A percentile compares a stretch with the other conserved stretches of the same genome.
These are phyloP conservation scores for Cladophialophora yegresii DNA, from an alignment of 2,329 filamentous ascomycete species.

Conservation along the genomic window DNA sequence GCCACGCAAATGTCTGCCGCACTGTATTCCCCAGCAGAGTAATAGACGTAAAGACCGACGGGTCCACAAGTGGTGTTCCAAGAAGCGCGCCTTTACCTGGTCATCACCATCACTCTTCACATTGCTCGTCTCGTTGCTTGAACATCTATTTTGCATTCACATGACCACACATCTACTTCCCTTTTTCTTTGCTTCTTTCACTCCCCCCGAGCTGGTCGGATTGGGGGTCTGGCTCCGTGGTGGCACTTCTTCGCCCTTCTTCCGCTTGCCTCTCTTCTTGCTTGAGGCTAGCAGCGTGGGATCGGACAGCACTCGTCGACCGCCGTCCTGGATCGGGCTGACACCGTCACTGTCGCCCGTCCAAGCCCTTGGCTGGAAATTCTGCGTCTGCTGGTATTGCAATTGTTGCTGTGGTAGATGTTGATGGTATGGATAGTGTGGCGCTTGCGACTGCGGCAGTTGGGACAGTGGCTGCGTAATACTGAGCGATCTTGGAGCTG, in stretches of 20 bases:
- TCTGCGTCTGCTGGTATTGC: constrained; percentile 12
- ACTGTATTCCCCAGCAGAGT: background rate
- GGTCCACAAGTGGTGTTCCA: no score
- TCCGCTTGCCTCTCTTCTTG: constrained; percentile 24
- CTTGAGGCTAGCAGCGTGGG: constrained; percentile 5
- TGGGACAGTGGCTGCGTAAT: constrained; percentile 10
- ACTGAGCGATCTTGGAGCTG: constrained; percentile 21
- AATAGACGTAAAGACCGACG: background rate
- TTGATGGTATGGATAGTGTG: constrained; percentile 3
- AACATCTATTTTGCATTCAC: constrained; percentile 11
- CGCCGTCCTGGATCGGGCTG: constrained; percentile 4
- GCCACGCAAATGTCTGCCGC: background rate
- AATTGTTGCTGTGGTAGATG: constrained; percentile 8
- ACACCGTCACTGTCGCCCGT: constrained; percentile 10
- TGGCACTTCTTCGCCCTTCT: constrained; percentile 17
- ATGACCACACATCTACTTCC: constrained; percentile 33
- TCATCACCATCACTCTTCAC: background rate
- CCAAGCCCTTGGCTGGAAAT: constrained; percentile 11
- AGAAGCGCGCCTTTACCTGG: no score
- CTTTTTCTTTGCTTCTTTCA: constrained; percentile 21
- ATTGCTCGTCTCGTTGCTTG: background rate
- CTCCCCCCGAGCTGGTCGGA: background rate
- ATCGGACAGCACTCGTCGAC: constrained; percentile 12
- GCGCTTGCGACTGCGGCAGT: constrained; percentile 18
- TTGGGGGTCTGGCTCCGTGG: constrained; percentile 21